Percentiles rank a stretch among this genome's conserved stretches.
Evolutionary conservation across 2,329 filamentous ascomycete genomes (phyloP).

Genomic region (Clonostachys solani): DNA sequence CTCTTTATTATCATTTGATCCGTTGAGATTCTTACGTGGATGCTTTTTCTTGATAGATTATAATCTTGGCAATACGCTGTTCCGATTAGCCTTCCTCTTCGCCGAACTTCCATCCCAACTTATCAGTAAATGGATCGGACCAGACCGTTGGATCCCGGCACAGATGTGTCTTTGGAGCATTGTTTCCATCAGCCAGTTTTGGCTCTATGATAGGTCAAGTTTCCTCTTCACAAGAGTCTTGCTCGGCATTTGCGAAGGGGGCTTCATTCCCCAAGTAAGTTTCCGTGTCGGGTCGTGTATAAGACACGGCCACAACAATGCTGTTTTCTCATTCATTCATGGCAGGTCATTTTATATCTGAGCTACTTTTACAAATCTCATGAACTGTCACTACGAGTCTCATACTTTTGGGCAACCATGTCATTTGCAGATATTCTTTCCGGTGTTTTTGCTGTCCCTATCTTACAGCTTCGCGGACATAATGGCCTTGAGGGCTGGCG

Average conservation of each 20-base stretch:
- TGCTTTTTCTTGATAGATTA: constrained; percentile 11
- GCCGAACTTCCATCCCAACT: constrained; percentile 54
- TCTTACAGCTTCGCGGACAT: constrained; percentile 15
- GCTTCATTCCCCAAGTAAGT: constrained; percentile 34
- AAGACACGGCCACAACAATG: neutral
- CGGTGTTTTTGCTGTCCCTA: constrained; percentile 13
- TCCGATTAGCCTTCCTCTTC: constrained; percentile 20
- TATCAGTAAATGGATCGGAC: constrained; percentile 52
- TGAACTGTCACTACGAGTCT: constrained; percentile 15
- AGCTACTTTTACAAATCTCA: constrained; percentile 18
- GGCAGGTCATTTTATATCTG: constrained; percentile 17
- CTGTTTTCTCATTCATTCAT: constrained; percentile 3
- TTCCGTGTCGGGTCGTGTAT: neutral
- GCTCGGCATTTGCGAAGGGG: constrained; percentile 32
- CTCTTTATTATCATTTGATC: neutral
- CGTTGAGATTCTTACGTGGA: neutral
- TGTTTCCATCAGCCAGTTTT: constrained; percentile 29
- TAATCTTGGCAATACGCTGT: constrained; percentile 25
- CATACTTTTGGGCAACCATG: constrained; percentile 15
- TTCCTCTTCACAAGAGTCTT: constrained; percentile 24
- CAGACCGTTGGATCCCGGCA: constrained; percentile 56
- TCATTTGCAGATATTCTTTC: constrained; percentile 14
- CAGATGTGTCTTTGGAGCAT: constrained; percentile 54
- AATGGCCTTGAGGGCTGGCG: constrained; percentile 14
- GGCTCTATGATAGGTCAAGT: constrained; percentile 21